phyloP scores from a whole-genome alignment of 2,329 filamentous ascomycete species.

The Phoma herbarum region DNA sequence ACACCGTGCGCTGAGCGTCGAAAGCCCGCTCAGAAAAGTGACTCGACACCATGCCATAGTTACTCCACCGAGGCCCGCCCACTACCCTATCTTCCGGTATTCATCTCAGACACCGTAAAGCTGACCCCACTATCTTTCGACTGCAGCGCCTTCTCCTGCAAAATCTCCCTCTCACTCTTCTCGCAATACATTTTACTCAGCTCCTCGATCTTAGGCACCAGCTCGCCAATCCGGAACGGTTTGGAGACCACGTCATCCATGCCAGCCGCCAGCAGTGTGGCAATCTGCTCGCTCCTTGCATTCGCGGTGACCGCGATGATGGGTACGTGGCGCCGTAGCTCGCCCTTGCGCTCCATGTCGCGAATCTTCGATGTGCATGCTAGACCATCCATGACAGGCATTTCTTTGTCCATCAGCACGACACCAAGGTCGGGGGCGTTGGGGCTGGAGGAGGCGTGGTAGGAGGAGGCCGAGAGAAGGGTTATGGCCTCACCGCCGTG shows the following conservation, averaged over 20 bases:
- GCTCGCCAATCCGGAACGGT: conserved; percentile 60
- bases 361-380: conserved; percentile 51
- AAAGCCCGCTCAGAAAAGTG: neutral
- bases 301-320: conserved; percentile 56
- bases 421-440: conserved; percentile 43
- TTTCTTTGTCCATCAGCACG: conserved; percentile 53
- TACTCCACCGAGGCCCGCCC: neutral
- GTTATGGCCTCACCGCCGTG: conserved; percentile 61
- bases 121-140: conserved; percentile 13
- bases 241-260: conserved; percentile 62
- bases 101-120: neutral
- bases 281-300: conserved; percentile 52
- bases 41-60: neutral
- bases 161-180: conserved; percentile 6
- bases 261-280: conserved; percentile 48
- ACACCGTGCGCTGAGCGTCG: neutral
- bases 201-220: conserved; percentile 62
- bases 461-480: conserved; percentile 54
- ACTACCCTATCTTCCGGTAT: neutral
- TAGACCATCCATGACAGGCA: conserved; percentile 55
- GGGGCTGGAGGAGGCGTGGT: conserved; percentile 48
- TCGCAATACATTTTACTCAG: conserved; percentile 43
- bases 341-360: conserved; percentile 47
- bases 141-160: conserved; percentile 14
- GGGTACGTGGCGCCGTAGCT: conserved; percentile 48